A percentile compares a stretch with the other conserved stretches of the same genome.
These are phyloP conservation scores for Lachnum nothofagi DNA, from an alignment of 2,329 filamentous ascomycete species.

Conservation along the genomic window DNA sequence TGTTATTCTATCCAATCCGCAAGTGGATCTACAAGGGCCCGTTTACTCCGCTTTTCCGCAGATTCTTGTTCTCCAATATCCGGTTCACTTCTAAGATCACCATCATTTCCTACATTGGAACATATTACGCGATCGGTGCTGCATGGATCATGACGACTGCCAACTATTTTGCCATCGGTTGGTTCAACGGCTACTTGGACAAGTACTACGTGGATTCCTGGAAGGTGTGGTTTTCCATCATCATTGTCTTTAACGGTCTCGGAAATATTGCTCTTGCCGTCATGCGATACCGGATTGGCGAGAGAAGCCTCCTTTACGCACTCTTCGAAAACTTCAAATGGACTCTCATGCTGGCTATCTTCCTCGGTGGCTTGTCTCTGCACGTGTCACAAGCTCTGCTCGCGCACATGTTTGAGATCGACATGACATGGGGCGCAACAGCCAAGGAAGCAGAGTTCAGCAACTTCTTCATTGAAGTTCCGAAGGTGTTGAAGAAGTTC, in stretches of 20 bases:
- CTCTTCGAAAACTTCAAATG: conserved; percentile 66
- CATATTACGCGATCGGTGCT: conserved; percentile 73
- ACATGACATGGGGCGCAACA: conserved; percentile 83
- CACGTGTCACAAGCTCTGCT: conserved; percentile 77
- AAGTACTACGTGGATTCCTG: conserved; percentile 76
- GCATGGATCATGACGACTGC: conserved; percentile 67
- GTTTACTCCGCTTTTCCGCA: conserved; percentile 72
- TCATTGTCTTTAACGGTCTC: conserved; percentile 71
- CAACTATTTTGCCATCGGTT: conserved; percentile 73
- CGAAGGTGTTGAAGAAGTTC: conserved; percentile 71
- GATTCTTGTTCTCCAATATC: conserved; percentile 68
- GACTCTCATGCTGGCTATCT: conserved; percentile 69
- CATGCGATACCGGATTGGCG: conserved; percentile 67
- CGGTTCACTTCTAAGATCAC: conserved; percentile 71
- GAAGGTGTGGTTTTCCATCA: conserved; percentile 75
- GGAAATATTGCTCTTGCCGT: conserved; percentile 68
- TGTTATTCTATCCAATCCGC: conserved; percentile 72
- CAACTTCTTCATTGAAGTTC: conserved; percentile 80
- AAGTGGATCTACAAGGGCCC: conserved; percentile 70
- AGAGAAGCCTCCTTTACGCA: conserved; percentile 53
- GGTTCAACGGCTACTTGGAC: conserved; percentile 72
- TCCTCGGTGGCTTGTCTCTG: conserved; percentile 74
- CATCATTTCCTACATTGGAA: conserved; percentile 71
- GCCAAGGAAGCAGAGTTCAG: conserved; percentile 76
- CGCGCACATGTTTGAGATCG: conserved; percentile 76